Percentiles rank a stretch among this genome's conserved stretches.
Evolutionary conservation across 192 early-diverging fungal species (phyloP).

Genomic region (Entomortierella beljakovae): DNA sequence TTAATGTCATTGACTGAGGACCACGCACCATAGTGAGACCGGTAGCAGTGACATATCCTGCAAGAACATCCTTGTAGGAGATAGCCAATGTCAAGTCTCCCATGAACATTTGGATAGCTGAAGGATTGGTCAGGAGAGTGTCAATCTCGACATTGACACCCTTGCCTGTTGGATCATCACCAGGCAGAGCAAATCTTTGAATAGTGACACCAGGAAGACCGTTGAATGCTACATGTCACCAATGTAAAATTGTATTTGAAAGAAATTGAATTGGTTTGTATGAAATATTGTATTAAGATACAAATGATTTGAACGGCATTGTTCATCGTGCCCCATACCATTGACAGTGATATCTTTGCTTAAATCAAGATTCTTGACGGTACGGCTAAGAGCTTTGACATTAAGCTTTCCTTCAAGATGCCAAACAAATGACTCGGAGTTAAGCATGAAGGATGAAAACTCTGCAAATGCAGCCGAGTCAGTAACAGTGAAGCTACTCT

Average conservation of each 20-base stretch:
- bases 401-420: conserved; percentile 54
- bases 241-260: background rate
- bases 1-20: conserved; percentile 55
- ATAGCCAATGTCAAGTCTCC: conserved; percentile 61
- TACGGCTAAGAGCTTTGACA: conserved; percentile 57
- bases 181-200: conserved; percentile 59
- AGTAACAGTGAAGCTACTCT: conserved; percentile 52
- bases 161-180: conserved; percentile 61
- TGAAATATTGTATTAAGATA: background rate
- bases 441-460: conserved; percentile 65
- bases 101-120: conserved; percentile 62
- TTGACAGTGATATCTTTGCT: conserved; percentile 61
- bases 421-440: conserved; percentile 58
- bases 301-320: background rate
- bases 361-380: conserved; percentile 57
- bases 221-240: conserved; percentile 43
- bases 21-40: conserved; percentile 56
- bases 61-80: conserved; percentile 52
- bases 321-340: conserved; percentile 26
- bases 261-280: background rate
- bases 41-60: conserved; percentile 58
- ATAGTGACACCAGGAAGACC: conserved; percentile 61
- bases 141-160: conserved; percentile 65
- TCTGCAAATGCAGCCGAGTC: conserved; percentile 53
- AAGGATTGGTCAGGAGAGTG: conserved; percentile 61